These are phyloP conservation scores for Lactuca sativa DNA, from an alignment of 129 eudicot genomes.

Conservation along the genomic window DNA sequence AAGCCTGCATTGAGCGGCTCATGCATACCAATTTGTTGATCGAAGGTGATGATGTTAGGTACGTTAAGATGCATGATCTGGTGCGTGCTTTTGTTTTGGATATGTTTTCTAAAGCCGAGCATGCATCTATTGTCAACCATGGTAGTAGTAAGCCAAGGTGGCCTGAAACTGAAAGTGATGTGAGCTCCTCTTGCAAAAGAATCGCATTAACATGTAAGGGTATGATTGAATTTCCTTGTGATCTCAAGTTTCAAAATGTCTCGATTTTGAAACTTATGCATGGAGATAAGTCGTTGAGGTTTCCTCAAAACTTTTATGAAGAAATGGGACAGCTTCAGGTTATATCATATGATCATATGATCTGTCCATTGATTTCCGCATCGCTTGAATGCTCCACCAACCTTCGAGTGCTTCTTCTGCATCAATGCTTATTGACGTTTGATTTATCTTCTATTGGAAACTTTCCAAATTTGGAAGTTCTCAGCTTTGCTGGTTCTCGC, in stretches of 20 bases:
- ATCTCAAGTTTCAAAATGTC: too few relatives aligned
- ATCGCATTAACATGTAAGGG: too few relatives aligned
- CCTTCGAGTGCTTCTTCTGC: not conserved
- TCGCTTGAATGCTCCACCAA: not conserved
- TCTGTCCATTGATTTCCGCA: not conserved
- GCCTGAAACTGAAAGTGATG: not conserved
- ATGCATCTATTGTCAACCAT: conserved; percentile 6
- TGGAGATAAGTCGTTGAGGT: too few relatives aligned
- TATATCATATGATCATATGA: too few relatives aligned
- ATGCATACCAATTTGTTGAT: conserved; percentile 6
- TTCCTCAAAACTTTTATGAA: too few relatives aligned
- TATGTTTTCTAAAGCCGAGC: not conserved
- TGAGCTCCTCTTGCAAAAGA: too few relatives aligned
- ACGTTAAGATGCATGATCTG: conserved; percentile 15
- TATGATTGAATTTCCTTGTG: too few relatives aligned
- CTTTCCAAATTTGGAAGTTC: not conserved
- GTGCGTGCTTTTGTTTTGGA: not conserved
- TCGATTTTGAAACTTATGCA: too few relatives aligned
- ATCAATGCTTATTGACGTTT: not conserved
- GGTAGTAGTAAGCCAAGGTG: not conserved
- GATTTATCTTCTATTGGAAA: conserved; percentile 4
- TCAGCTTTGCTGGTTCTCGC: not conserved
- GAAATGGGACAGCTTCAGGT: too few relatives aligned
- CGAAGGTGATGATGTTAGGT: not conserved
- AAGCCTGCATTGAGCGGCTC: not conserved